These are phyloP conservation scores for Aspergillus sp. DNA, from an alignment of 2,329 filamentous ascomycete genomes.

Conservation along the genomic window DNA sequence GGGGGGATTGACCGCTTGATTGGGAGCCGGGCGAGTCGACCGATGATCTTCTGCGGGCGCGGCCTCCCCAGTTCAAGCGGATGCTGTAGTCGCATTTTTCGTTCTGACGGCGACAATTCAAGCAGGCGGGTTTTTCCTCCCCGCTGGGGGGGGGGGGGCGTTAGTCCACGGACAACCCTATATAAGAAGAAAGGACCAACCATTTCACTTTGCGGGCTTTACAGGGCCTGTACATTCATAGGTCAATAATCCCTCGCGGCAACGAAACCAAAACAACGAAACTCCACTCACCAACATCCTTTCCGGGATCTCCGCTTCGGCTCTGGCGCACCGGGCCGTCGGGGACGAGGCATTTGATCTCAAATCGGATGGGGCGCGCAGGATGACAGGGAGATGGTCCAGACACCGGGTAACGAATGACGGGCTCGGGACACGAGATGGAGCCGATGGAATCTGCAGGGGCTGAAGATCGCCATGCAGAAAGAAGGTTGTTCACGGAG, in stretches of 20 bases:
- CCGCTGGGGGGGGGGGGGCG: slow-evolving; percentile 48
- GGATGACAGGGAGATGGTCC: slow-evolving; percentile 12
- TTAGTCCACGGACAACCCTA: neutral
- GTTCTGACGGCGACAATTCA: slow-evolving; percentile 70
- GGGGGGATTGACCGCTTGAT: slow-evolving; percentile 22
- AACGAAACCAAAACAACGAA: neutral
- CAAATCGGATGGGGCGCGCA: slow-evolving; percentile 16
- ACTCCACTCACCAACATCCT: slow-evolving; percentile 61
- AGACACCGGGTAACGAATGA: slow-evolving; percentile 17
- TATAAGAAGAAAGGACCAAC: slow-evolving; percentile 32
- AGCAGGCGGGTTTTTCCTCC: slow-evolving; percentile 71
- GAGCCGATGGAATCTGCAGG: slow-evolving; percentile 19
- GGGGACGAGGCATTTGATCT: slow-evolving; percentile 60
- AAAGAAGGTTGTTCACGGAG: slow-evolving; percentile 12
- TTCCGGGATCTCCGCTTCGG: slow-evolving; percentile 67
- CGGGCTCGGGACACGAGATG: slow-evolving; percentile 19
- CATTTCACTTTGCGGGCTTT: slow-evolving; percentile 79
- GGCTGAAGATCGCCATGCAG: slow-evolving; percentile 26
- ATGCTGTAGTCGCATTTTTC: slow-evolving; percentile 80
- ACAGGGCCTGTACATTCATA: slow-evolving; percentile 60
- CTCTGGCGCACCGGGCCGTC: slow-evolving; percentile 62
- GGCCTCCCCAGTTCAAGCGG: slow-evolving; percentile 76
- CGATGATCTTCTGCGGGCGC: slow-evolving; percentile 58
- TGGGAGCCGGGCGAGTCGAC: slow-evolving; percentile 34
- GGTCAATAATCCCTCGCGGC: neutral